These are phyloP conservation scores for Emiliania huxleyi DNA, from an alignment of 78 protist genomes.

Conservation along the genomic window DNA sequence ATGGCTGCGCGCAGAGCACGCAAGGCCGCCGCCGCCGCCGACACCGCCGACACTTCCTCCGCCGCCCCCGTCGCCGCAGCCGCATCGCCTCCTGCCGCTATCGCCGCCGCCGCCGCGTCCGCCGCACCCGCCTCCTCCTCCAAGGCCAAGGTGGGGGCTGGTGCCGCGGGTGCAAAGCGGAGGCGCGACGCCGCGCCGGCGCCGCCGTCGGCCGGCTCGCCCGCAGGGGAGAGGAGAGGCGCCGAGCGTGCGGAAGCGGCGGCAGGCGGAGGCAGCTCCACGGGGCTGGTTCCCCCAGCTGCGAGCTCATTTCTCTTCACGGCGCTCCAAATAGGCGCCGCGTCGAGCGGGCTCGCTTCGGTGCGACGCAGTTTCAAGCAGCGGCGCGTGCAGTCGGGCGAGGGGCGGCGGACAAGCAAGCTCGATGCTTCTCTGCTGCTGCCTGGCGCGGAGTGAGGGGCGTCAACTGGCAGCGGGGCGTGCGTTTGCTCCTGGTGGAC, in stretches of 20 bases:
- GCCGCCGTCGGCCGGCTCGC: no score
- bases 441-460: neutral
- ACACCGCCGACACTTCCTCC: neutral
- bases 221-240: neutral
- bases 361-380: conserved; percentile 1
- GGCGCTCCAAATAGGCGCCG: no score
- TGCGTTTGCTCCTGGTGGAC: no score
- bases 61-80: neutral
- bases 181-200: no score
- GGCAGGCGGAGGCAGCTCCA: neutral
- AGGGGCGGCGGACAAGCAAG: neutral
- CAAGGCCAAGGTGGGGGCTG: neutral
- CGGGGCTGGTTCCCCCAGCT: no score
- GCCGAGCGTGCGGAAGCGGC: neutral
- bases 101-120: no score
- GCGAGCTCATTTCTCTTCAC: no score
- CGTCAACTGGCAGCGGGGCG: no score
- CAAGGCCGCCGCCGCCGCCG: neutral
- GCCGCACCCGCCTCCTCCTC: no score
- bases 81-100: no score
- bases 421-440: neutral
- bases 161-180: neutral
- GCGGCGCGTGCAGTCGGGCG: neutral
- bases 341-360: neutral
- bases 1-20: conserved; percentile 5